phyloP scores from a whole-genome alignment of 306 rosid species.

The Vigna angularis region DNA sequence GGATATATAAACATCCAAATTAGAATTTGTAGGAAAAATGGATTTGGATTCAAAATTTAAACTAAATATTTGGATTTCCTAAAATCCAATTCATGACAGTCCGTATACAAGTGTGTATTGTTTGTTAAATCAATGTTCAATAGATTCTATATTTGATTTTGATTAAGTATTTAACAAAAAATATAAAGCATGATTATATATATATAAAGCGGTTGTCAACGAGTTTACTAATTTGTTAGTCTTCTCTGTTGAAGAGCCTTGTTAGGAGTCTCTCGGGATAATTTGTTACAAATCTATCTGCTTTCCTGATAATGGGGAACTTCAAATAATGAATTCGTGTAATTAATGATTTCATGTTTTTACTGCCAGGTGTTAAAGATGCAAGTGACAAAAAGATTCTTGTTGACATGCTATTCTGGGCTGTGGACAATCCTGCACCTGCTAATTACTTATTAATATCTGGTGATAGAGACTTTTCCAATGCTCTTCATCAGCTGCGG shows the following conservation, averaged over 20 bases:
- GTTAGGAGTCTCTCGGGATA: neutral
- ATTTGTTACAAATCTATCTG: neutral
- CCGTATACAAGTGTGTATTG: too few species aligned
- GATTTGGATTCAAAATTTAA: too few species aligned
- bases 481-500: constrained; percentile 90
- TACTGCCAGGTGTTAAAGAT: constrained; percentile 77
- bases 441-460: constrained; percentile 89
- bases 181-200: too few species aligned
- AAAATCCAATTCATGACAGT: too few species aligned
- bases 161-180: too few species aligned
- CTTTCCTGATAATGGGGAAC: neutral
- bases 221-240: neutral
- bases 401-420: constrained; percentile 96
- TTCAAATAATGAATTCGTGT: neutral
- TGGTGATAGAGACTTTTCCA: constrained; percentile 92
- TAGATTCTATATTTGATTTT: too few species aligned
- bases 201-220: neutral
- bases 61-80: too few species aligned
- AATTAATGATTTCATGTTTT: neutral
- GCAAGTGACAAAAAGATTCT: constrained; percentile 96
- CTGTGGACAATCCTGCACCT: constrained; percentile 95
- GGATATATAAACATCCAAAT: too few species aligned
- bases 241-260: neutral
- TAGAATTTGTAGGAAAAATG: too few species aligned
- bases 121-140: too few species aligned